A percentile compares a stretch with the other conserved stretches of the same genome.
Conservation (phyloP, 1,284 basidiomycete genomes). For the Thelephora terrestris region DNA sequence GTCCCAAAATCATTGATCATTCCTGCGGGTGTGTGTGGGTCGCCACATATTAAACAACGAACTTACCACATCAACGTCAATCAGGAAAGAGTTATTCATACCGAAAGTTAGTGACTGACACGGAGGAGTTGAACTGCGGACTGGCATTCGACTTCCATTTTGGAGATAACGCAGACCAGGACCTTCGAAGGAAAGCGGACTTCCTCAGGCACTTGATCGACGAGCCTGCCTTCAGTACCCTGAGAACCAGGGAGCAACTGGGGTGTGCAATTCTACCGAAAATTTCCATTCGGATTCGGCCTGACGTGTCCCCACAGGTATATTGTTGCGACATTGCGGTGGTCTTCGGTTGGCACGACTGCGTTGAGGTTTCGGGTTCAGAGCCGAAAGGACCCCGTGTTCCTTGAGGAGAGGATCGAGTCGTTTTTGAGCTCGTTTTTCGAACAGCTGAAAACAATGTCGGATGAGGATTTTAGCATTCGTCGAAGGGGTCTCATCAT, state of each 20-base stretch:
- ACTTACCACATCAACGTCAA: not conserved
- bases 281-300: not conserved
- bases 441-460: slow-evolving; percentile 12
- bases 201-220: slow-evolving; percentile 19
- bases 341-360: slow-evolving; percentile 15
- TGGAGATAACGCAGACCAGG: slow-evolving; percentile 14
- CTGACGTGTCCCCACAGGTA: slow-evolving; percentile 12
- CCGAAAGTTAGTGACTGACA: slow-evolving; percentile 14
- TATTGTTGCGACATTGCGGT: slow-evolving; percentile 14
- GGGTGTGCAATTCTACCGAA: slow-evolving; percentile 13
- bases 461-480: slow-evolving; percentile 11
- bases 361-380: slow-evolving; percentile 20
- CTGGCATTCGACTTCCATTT: slow-evolving; percentile 21
- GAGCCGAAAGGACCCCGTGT: slow-evolving; percentile 16
- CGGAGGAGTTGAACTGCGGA: slow-evolving; percentile 19
- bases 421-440: slow-evolving; percentile 17
- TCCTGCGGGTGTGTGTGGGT: slow-evolving; percentile 11
- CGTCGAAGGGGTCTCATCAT: slow-evolving; percentile 20
- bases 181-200: slow-evolving; percentile 12
- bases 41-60: not conserved
- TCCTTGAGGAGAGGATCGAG: slow-evolving; percentile 19
- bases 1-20: slow-evolving; percentile 15
- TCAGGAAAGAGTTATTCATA: slow-evolving; percentile 16
- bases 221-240: slow-evolving; percentile 19
- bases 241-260: slow-evolving; percentile 22